Evolutionary conservation across 768 basidiomycete genomes (phyloP), one percentile per base, ranked within the genome.

Genomic region (Psilocybe cubensis): DNA sequence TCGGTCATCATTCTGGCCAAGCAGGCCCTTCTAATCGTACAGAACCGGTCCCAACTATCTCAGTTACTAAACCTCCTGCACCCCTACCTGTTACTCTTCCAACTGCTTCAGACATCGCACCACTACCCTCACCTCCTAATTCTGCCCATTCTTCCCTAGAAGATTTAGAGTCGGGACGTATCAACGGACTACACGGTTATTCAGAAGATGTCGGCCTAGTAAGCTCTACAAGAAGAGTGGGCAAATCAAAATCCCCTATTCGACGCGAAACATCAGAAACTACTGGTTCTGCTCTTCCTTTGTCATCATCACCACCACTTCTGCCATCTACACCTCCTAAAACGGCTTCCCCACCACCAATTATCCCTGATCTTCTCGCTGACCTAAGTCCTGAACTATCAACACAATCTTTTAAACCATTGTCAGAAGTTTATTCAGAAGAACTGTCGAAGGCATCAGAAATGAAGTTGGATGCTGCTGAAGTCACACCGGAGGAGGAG

Each of bases 41-140:
- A 53, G 54, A 49, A n/a, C 59, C 71, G 56, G 53, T 86, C 51
- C 87, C 88, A 23, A 78, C 74, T 12, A 85, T 88, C 52, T 82
- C 86, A 20, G 72, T 89, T 55, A 86, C 87, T 28, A 91, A 86
- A 73, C 80, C 87, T 8, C 89, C 91, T 2, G 84, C 82, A 0
- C 91, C 91, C 12, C 70, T 77, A 52, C 91, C 91, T 44, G 83
- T 93, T 11, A 79, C 81, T 52, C 74, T 93, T 18, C 91, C 91
- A 1, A 89, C 84, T 17, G 75, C 78, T 23, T 79, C 76, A 33
- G 87, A 89, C 63, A 85, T 90, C 33, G 72, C 76, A 20, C 58
- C 78, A 21, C 66, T 73, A 12, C 74, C 78, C 5, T 78, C 80
- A 8, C 77, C 78, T 1, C 74, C 80, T 5, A 77, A 79, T 46